Percentiles rank a stretch among this genome's conserved stretches.
These are phyloP conservation scores for Colletotrichum destructivum DNA, from an alignment of 2,329 filamentous ascomycete species.

Conservation along the genomic window DNA sequence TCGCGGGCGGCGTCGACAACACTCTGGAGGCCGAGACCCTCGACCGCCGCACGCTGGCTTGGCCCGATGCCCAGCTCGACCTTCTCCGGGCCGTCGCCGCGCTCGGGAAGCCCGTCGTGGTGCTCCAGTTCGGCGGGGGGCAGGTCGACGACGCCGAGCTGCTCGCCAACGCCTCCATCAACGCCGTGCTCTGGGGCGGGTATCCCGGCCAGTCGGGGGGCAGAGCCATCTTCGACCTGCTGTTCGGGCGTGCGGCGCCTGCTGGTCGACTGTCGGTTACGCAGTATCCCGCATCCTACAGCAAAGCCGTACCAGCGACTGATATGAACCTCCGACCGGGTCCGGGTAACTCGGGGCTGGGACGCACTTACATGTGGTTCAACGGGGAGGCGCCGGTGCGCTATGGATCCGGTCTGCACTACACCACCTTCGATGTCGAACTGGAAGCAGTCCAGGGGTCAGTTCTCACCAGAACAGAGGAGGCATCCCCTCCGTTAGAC, in stretches of 20 bases:
- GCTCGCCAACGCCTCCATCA: slow-evolving; percentile 62
- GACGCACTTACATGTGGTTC: slow-evolving; percentile 73
- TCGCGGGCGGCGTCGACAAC: slow-evolving; percentile 70
- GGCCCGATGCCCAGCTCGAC: slow-evolving; percentile 30
- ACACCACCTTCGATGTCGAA: slow-evolving; percentile 65
- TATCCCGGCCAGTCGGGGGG: slow-evolving; percentile 75
- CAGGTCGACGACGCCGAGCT: slow-evolving; percentile 68
- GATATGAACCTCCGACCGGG: slow-evolving; percentile 67
- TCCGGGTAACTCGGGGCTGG: slow-evolving; percentile 58
- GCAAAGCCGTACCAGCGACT: slow-evolving; percentile 65
- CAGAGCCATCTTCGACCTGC: slow-evolving; percentile 66
- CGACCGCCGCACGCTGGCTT: slow-evolving; percentile 59
- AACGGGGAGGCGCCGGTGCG: slow-evolving; percentile 60
- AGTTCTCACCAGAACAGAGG: not conserved
- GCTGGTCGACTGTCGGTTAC: slow-evolving; percentile 70
- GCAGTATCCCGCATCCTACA: slow-evolving; percentile 68
- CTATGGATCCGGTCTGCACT: slow-evolving; percentile 72
- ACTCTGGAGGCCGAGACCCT: slow-evolving; percentile 66
- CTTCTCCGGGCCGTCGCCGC: slow-evolving; percentile 47
- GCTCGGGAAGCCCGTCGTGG: slow-evolving; percentile 63
- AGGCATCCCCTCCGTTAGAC: not conserved
- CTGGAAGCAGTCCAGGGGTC: slow-evolving; percentile 5
- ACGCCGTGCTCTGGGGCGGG: slow-evolving; percentile 69
- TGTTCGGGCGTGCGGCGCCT: slow-evolving; percentile 65
- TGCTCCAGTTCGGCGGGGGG: slow-evolving; percentile 68